phyloP scores from a whole-genome alignment of 371 early-diverging fungal genomes.

The Mucor irregularis region DNA sequence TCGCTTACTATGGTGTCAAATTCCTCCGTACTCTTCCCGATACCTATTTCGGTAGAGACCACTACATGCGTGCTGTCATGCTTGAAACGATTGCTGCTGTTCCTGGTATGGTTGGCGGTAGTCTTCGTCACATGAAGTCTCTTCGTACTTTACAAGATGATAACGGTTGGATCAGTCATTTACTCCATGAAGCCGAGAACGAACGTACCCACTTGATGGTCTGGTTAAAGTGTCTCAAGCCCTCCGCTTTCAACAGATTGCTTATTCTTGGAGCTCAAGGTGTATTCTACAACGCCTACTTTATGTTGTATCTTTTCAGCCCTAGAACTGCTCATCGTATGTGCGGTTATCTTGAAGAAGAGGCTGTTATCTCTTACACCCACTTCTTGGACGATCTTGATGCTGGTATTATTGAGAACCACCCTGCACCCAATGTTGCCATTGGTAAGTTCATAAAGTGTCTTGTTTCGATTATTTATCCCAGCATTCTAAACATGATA shows the following conservation, averaged over 20 bases:
- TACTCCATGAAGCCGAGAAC: constrained; percentile 89
- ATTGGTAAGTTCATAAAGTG: constrained; percentile 18
- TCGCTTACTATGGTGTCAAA: constrained; percentile 73
- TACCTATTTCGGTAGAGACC: constrained; percentile 76
- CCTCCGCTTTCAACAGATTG: constrained; percentile 63
- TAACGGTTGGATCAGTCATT: constrained; percentile 84
- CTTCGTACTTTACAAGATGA: constrained; percentile 84
- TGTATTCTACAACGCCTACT: constrained; percentile 90
- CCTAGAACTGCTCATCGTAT: constrained; percentile 86
- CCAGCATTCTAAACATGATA: background rate
- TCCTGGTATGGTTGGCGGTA: constrained; percentile 92
- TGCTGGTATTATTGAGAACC: constrained; percentile 68
- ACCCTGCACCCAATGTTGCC: constrained; percentile 77
- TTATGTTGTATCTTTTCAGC: constrained; percentile 78
- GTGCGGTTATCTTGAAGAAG: constrained; percentile 84
- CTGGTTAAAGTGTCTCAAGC: constrained; percentile 81
- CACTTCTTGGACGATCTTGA: constrained; percentile 89
- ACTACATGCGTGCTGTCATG: constrained; percentile 84
- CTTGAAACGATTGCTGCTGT: constrained; percentile 88
- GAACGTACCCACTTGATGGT: constrained; percentile 87
- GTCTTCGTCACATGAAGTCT: constrained; percentile 83
- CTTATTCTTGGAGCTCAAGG: constrained; percentile 78
- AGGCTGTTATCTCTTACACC: constrained; percentile 93
- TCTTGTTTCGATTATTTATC: constrained; percentile 12
- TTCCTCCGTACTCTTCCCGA: constrained; percentile 73